Conservation (phyloP, 2,329 filamentous ascomycete genomes). For the Gyromitra esculenta region DNA sequence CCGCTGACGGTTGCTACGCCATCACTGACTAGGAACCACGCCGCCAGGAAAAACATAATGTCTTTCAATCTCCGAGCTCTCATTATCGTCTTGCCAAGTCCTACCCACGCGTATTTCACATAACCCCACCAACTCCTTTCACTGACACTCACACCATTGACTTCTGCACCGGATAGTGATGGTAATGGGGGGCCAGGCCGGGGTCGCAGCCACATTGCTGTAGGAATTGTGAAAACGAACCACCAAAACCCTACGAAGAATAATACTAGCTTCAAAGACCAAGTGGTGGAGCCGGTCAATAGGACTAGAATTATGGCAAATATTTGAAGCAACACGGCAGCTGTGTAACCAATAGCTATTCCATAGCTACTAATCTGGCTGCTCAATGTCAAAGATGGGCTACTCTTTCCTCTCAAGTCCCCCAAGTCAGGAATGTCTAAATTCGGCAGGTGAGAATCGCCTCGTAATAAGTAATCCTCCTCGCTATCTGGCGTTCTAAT, state of each 20-base stretch:
- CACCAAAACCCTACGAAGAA: conserved; percentile 92
- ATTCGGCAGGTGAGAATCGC: conserved; percentile 35
- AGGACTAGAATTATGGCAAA: conserved; percentile 77
- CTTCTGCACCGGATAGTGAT: conserved; percentile 73
- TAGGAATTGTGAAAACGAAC: conserved; percentile 88
- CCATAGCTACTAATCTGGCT: conserved; percentile 91
- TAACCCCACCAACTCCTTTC: conserved; percentile 74
- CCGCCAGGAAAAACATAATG: conserved; percentile 79
- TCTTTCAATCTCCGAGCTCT: conserved; percentile 78
- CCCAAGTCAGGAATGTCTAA: conserved; percentile 58
- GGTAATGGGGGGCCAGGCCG: conserved; percentile 85
- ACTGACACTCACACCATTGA: conserved; percentile 54
- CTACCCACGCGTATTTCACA: conserved; percentile 84
- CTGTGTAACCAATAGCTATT: conserved; percentile 92
- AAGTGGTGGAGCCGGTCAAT: conserved; percentile 80
- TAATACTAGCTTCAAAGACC: conserved; percentile 85
- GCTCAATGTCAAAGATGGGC: conserved; percentile 73
- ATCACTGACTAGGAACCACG: conserved; percentile 95
- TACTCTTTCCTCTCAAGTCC: conserved; percentile 41
- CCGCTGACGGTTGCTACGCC: conserved; percentile 93
- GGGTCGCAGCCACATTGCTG: conserved; percentile 85
- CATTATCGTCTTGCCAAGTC: conserved; percentile 80
- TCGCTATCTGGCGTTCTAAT: conserved; percentile 50
- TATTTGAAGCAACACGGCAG: conserved; percentile 80
- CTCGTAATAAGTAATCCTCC: conserved; percentile 51